A percentile compares a stretch with the other conserved stretches of the same genome.
Evolutionary conservation across 371 early-diverging fungal species (phyloP).

Genomic region (Mycotypha africana): DNA sequence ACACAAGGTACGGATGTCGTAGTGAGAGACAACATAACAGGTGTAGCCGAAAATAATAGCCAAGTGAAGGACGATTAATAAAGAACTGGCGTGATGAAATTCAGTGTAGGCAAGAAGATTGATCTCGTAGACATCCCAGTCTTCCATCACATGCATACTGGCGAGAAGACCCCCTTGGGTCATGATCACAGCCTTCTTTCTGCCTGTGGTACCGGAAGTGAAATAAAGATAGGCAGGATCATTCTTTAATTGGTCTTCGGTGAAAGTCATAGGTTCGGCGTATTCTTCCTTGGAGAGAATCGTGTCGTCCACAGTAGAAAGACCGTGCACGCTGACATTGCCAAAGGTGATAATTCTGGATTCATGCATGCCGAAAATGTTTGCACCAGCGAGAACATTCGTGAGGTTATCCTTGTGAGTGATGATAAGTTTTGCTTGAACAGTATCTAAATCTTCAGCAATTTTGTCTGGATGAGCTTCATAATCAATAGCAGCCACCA

Average conservation of each 20-base stretch:
- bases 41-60: not conserved
- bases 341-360: constrained; percentile 49
- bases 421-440: constrained; percentile 41
- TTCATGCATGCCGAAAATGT: constrained; percentile 38
- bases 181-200: constrained; percentile 16
- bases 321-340: constrained; percentile 16
- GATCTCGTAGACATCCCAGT: not conserved
- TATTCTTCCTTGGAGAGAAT: constrained; percentile 1
- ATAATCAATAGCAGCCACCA: constrained; percentile 57
- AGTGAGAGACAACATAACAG: constrained; percentile 43
- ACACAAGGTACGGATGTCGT: constrained; percentile 50
- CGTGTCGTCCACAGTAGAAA: constrained; percentile 15
- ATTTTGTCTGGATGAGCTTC: constrained; percentile 48
- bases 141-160: not conserved
- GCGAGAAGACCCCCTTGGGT: constrained; percentile 1
- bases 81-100: constrained; percentile 11
- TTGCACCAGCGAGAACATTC: constrained; percentile 42
- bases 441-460: constrained; percentile 56
- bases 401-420: constrained; percentile 29
- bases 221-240: constrained; percentile 15
- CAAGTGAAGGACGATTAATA: not conserved
- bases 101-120: not conserved
- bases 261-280: constrained; percentile 3
- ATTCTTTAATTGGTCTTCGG: constrained; percentile 6
- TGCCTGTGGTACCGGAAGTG: constrained; percentile 28